Conservation (phyloP, 768 basidiomycete species). For the Hericium rajendrae region DNA sequence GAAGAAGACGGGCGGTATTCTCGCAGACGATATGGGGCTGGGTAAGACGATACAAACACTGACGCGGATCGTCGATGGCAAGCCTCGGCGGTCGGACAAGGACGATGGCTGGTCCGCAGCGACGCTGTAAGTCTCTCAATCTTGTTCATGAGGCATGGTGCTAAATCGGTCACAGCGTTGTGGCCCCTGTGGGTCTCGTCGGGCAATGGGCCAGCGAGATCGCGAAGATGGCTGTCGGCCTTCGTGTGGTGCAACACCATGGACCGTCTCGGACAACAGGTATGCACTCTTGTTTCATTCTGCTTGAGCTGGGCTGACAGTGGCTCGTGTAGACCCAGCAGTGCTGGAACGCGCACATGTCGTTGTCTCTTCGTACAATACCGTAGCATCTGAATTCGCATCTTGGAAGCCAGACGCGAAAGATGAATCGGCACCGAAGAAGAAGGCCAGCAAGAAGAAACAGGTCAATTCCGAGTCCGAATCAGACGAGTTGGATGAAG, state of each 20-base stretch:
- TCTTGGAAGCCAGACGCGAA: conserved; percentile 40
- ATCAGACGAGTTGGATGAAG: conserved; percentile 25
- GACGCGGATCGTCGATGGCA: conserved; percentile 77
- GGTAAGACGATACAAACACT: conserved; percentile 92
- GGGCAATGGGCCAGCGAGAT: conserved; percentile 89
- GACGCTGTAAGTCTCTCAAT: conserved; percentile 47
- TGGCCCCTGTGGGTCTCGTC: conserved; percentile 82
- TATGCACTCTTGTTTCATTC: conserved; percentile 18
- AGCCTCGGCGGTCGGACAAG: conserved; percentile 58
- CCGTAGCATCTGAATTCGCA: conserved; percentile 70
- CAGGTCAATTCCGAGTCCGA: conserved; percentile 18
- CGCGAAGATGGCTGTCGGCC: conserved; percentile 51
- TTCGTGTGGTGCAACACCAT: conserved; percentile 77
- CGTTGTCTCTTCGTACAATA: conserved; percentile 83
- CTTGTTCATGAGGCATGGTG: neutral
- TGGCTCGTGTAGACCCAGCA: conserved; percentile 36
- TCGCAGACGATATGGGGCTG: conserved; percentile 87
- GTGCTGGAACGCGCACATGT: conserved; percentile 49
- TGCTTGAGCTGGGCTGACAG: neutral
- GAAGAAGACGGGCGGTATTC: conserved; percentile 76
- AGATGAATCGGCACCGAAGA: conserved; percentile 42
- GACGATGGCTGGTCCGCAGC: conserved; percentile 61
- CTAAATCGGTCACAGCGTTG: conserved; percentile 40
- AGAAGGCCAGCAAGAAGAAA: conserved; percentile 22
- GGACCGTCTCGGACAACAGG: conserved; percentile 65